Evolutionary conservation across 2,329 filamentous ascomycete genomes (phyloP).

Genomic region (Capronia coronata): DNA sequence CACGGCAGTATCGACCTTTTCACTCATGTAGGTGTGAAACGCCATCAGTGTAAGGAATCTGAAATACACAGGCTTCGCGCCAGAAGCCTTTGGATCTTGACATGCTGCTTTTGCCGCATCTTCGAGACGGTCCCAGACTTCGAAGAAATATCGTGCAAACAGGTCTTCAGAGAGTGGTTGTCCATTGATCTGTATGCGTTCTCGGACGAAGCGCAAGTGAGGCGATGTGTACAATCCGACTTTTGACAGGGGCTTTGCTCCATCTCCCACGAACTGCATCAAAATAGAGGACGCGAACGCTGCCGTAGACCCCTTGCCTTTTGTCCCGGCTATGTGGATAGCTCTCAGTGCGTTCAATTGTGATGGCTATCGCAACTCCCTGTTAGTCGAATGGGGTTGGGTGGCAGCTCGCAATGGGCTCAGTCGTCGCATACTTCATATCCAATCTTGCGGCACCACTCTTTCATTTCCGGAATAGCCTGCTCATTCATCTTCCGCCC

Average conservation of each 20-base stretch:
- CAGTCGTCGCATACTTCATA: constrained; percentile 55
- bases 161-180: constrained; percentile 58
- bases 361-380: constrained; percentile 44
- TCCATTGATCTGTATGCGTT: constrained; percentile 77
- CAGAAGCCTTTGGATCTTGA: constrained; percentile 44
- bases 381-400: constrained; percentile 5
- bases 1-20: constrained; percentile 70
- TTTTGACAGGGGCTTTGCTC: constrained; percentile 41
- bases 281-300: constrained; percentile 77
- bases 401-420: constrained; percentile 53
- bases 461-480: constrained; percentile 74
- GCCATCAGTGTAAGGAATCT: constrained; percentile 85
- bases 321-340: constrained; percentile 87
- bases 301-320: constrained; percentile 86
- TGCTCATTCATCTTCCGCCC: constrained; percentile 65
- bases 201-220: constrained; percentile 73
- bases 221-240: constrained; percentile 81
- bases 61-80: constrained; percentile 82
- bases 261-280: constrained; percentile 48
- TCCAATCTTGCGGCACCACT: constrained; percentile 69
- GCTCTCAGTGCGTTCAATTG: constrained; percentile 52
- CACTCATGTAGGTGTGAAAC: constrained; percentile 70
- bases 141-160: constrained; percentile 75
- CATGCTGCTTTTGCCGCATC: constrained; percentile 47
- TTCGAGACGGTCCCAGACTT: constrained; percentile 68